Evolutionary conservation across 1,284 basidiomycete genomes (phyloP).

Genomic region (Tilletia indica): DNA sequence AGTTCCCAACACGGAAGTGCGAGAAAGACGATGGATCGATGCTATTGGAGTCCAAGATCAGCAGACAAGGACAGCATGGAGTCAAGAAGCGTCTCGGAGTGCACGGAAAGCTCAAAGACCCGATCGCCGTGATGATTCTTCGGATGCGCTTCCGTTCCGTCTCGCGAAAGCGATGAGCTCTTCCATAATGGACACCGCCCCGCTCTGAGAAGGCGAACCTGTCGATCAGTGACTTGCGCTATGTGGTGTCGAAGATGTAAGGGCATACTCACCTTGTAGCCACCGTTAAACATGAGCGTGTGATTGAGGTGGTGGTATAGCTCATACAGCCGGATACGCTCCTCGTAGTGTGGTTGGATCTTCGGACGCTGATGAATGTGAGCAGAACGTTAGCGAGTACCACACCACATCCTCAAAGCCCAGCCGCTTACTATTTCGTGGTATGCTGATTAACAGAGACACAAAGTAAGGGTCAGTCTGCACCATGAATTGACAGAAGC

Average conservation of each 20-base stretch:
- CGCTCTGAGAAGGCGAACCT: not conserved
- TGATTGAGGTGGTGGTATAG: constrained; percentile 83
- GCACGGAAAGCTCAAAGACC: no score
- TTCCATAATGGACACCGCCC: not conserved
- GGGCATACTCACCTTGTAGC: constrained; percentile 19
- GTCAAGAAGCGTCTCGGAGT: no score
- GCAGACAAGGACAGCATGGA: no score
- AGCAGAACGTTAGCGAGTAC: not conserved
- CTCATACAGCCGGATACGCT: constrained; percentile 70
- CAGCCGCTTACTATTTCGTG: constrained; percentile 60
- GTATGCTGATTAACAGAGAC: constrained; percentile 60
- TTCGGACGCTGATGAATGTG: constrained; percentile 61
- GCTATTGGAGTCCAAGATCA: no score
- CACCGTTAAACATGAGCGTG: constrained; percentile 25
- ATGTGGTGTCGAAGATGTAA: not conserved
- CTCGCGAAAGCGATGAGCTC: not conserved
- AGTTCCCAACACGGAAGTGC: no score
- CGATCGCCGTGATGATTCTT: no score
- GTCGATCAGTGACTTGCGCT: not conserved
- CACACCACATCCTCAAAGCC: no score
- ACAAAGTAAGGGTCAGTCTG: no score
- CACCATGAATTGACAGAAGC: not conserved
- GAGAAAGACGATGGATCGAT: no score
- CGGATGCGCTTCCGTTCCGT: not conserved
- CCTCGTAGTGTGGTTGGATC: constrained; percentile 70